Evolutionary conservation across 2,329 filamentous ascomycete species (phyloP).

Genomic region (Ophiostoma tasmaniense): DNA sequence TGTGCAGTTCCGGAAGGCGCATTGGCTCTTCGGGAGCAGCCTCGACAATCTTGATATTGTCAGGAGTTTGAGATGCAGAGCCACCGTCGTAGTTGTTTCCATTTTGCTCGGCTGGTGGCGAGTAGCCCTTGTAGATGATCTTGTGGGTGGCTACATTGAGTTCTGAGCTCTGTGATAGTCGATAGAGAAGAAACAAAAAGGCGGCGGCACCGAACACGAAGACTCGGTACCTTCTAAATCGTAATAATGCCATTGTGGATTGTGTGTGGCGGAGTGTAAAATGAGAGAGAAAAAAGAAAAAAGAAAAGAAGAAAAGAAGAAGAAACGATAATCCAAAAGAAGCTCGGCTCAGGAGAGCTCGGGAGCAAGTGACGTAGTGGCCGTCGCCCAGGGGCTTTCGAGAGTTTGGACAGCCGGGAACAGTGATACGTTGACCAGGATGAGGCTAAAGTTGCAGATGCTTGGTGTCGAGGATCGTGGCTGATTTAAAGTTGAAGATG

Average conservation of each 20-base stretch:
- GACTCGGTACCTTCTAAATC: conserved; percentile 53
- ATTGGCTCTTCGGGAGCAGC: conserved; percentile 15
- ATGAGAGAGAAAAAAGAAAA: not conserved
- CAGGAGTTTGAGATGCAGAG: conserved; percentile 6
- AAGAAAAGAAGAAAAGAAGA: not conserved
- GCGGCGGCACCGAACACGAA: conserved; percentile 49
- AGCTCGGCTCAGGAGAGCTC: not conserved
- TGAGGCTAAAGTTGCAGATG: not conserved
- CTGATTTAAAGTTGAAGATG: not conserved
- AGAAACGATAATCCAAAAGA: not conserved
- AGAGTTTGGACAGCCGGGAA: not conserved
- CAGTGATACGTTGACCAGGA: not conserved
- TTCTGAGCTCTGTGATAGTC: conserved; percentile 35
- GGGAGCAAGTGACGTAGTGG: not conserved
- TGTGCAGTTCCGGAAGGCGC: conserved; percentile 25
- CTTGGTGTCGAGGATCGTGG: not conserved
- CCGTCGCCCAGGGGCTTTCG: not conserved
- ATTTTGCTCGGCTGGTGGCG: conserved; percentile 7
- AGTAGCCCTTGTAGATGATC: conserved; percentile 19
- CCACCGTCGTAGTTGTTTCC: not conserved
- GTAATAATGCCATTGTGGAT: conserved; percentile 34
- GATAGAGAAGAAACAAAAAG: conserved; percentile 46
- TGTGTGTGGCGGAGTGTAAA: not conserved
- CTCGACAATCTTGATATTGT: conserved; percentile 9
- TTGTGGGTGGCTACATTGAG: conserved; percentile 23